These are phyloP conservation scores for Eutrema yunnanense DNA, from an alignment of 345 rosid species.

Conservation along the genomic window DNA sequence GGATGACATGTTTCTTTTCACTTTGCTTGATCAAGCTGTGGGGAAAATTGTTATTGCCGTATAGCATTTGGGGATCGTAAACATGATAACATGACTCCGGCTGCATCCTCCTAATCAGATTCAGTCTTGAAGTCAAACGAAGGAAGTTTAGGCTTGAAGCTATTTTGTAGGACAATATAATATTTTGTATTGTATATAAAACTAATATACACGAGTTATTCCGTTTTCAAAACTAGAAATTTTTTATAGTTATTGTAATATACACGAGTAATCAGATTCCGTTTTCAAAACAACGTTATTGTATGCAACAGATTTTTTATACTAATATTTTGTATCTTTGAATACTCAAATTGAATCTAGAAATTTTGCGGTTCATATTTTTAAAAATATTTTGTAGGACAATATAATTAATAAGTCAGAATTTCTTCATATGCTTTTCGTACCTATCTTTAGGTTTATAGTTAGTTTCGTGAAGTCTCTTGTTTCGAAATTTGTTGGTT, in stretches of 20 bases:
- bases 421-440: background rate
- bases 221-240: too few species aligned
- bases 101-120: background rate
- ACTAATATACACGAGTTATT: too few species aligned
- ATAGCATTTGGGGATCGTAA: background rate
- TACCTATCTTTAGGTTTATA: background rate
- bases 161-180: too few species aligned
- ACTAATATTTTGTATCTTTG: too few species aligned
- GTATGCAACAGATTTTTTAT: too few species aligned
- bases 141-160: background rate
- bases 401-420: too few species aligned
- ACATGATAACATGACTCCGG: background rate
- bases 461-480: background rate
- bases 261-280: too few species aligned
- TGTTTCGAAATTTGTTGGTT: background rate
- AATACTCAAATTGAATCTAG: too few species aligned
- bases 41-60: background rate
- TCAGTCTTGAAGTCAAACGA: background rate
- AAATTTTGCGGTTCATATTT: background rate
- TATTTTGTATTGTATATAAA: too few species aligned
- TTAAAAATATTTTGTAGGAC: background rate
- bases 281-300: too few species aligned
- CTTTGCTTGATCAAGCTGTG: background rate
- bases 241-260: too few species aligned
- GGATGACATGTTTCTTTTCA: background rate